A percentile compares a stretch with the other conserved stretches of the same genome.
These are phyloP conservation scores for Colletotrichum cordylinicola DNA, from an alignment of 2,329 filamentous ascomycete genomes.

Conservation along the genomic window DNA sequence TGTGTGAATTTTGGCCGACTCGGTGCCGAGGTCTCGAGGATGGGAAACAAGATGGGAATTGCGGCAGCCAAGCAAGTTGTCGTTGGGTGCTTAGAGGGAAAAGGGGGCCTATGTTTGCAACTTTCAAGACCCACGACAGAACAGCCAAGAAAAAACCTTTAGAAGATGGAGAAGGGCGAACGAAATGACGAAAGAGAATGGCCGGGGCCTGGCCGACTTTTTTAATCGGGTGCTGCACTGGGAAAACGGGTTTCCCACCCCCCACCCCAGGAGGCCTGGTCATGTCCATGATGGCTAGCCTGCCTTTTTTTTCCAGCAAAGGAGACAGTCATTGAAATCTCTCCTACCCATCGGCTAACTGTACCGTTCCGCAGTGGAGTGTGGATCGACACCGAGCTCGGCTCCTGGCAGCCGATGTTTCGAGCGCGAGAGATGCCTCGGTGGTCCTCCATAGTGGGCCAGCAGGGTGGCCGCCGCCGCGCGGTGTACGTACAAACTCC, in stretches of 20 bases:
- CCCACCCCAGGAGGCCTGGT: background rate
- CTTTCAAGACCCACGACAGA: background rate
- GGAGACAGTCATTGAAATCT: background rate
- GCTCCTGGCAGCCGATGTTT: conserved; percentile 14
- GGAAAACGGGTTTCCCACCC: background rate
- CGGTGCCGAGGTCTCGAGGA: background rate
- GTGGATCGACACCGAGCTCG: conserved; percentile 21
- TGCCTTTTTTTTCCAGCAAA: background rate
- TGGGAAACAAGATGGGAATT: background rate
- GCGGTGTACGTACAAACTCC: background rate
- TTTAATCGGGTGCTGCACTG: conserved; percentile 3
- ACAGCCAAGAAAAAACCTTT: background rate
- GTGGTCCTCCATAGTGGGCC: background rate
- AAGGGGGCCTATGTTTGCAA: background rate
- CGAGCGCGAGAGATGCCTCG: conserved; percentile 13
- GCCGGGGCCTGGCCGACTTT: conserved; percentile 6
- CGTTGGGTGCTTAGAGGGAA: background rate
- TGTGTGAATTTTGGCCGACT: background rate
- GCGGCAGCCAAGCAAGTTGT: background rate
- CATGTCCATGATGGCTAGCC: conserved; percentile 9
- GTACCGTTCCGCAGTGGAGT: conserved; percentile 17
- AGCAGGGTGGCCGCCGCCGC: background rate
- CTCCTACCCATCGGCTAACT: background rate
- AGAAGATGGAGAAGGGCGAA: background rate
- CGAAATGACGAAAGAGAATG: conserved; percentile 6